Conservation (phyloP, 352 stramenopile species). For the Pythium plurisporium region DNA sequence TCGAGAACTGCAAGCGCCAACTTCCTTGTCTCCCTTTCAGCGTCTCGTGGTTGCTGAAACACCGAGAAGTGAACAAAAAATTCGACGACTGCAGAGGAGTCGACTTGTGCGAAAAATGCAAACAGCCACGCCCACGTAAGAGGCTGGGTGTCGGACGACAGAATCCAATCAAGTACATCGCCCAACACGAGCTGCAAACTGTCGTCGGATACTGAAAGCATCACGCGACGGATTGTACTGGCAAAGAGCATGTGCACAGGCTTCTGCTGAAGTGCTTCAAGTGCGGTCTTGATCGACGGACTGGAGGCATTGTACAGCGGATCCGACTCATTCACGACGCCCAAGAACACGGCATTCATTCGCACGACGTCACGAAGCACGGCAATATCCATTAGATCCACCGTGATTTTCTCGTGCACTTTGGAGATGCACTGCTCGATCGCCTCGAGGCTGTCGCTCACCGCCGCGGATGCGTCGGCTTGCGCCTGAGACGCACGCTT, state of each 20-base stretch:
- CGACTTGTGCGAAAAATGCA: slow-evolving; percentile 35
- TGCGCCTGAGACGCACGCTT: slow-evolving; percentile 33
- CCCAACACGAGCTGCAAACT: slow-evolving; percentile 21
- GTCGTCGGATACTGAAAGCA: slow-evolving; percentile 30
- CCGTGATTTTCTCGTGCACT: slow-evolving; percentile 35
- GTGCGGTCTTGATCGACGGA: slow-evolving; percentile 29
- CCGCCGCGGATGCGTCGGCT: slow-evolving; percentile 5
- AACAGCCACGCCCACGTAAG: slow-evolving; percentile 35
- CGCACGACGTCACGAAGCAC: slow-evolving; percentile 40
- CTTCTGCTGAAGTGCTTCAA: slow-evolving; percentile 35
- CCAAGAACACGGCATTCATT: slow-evolving; percentile 38
- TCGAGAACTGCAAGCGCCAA: slow-evolving; percentile 29
- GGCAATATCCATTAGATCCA: slow-evolving; percentile 24
- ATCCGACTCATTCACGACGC: slow-evolving; percentile 39
- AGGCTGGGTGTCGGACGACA: background rate
- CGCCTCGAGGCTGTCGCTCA: slow-evolving; percentile 30
- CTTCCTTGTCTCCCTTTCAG: background rate
- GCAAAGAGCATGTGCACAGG: slow-evolving; percentile 45
- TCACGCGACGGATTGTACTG: slow-evolving; percentile 32
- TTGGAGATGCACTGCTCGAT: slow-evolving; percentile 33
- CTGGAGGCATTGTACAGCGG: slow-evolving; percentile 4
- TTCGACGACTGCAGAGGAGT: slow-evolving; percentile 39
- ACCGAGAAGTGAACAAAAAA: slow-evolving; percentile 42
- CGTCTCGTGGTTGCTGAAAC: background rate
- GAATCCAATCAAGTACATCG: slow-evolving; percentile 50